Conservation (phyloP, 2,329 filamentous ascomycete genomes). For the Cordyceps javanica region DNA sequence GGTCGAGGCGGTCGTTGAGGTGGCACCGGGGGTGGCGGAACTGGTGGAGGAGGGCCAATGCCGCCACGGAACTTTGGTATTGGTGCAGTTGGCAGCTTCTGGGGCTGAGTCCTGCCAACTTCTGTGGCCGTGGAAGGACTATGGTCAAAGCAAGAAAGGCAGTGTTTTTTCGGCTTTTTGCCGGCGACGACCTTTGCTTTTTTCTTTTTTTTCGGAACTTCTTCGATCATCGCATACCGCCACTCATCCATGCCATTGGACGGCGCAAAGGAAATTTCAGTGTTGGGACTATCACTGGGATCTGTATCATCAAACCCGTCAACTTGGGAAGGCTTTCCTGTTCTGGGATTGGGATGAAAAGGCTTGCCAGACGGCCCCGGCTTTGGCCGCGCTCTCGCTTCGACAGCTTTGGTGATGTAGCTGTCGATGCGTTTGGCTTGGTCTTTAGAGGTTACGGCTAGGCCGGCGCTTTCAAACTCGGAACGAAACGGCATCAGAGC, state of each 20-base stretch:
- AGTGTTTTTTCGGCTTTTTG: slow-evolving; percentile 16
- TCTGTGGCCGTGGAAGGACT: slow-evolving; percentile 20
- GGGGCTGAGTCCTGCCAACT: slow-evolving; percentile 20
- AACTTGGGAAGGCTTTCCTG: slow-evolving; percentile 20
- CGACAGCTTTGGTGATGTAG: slow-evolving; percentile 16
- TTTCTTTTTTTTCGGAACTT: slow-evolving; percentile 18
- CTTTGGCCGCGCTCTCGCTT: slow-evolving; percentile 11
- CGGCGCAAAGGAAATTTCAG: slow-evolving; percentile 27
- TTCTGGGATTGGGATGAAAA: not conserved
- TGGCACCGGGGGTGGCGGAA: slow-evolving; percentile 8
- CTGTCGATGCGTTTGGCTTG: slow-evolving; percentile 31
- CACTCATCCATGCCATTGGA: slow-evolving; percentile 26
- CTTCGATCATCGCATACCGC: slow-evolving; percentile 28
- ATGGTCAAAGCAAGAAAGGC: slow-evolving; percentile 25
- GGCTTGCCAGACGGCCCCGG: not conserved
- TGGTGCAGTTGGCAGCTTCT: slow-evolving; percentile 8
- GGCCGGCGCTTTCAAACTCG: slow-evolving; percentile 47
- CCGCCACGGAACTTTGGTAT: slow-evolving; percentile 2
- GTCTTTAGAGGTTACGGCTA: slow-evolving; percentile 48
- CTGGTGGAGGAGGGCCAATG: slow-evolving; percentile 5
- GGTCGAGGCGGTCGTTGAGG: slow-evolving; percentile 13
- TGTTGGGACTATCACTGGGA: slow-evolving; percentile 21
- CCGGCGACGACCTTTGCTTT: slow-evolving; percentile 9
- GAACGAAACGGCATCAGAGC: slow-evolving; percentile 47
- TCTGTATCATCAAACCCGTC: slow-evolving; percentile 23